A percentile compares a stretch with the other conserved stretches of the same genome.
Conservation (phyloP, 345 rosid genomes). For the Brassica carinata region DNA sequence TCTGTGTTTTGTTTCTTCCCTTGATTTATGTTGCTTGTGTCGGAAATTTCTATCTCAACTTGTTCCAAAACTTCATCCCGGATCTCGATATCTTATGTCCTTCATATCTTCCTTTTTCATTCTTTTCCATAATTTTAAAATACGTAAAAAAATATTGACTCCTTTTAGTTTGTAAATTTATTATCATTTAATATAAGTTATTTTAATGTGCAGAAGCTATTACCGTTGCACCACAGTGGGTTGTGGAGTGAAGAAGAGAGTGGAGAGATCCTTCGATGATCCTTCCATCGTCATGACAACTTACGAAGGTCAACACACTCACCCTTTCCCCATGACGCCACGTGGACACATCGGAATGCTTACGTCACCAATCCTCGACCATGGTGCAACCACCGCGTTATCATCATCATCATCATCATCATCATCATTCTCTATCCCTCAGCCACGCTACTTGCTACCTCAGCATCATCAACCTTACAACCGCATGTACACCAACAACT, state of each 20-base stretch:
- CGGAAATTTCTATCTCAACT: slow-evolving; percentile 30
- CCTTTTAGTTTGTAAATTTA: background rate
- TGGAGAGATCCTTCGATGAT: slow-evolving; percentile 91
- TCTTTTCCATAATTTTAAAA: background rate
- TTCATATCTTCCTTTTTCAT: background rate
- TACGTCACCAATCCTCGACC: slow-evolving; percentile 37
- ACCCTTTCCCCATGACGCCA: slow-evolving; percentile 73
- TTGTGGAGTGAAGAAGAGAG: slow-evolving; percentile 98
- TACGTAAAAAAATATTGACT: background rate
- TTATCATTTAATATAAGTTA: background rate
- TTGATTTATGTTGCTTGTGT: slow-evolving; percentile 40
- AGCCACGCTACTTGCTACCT: slow-evolving; percentile 44
- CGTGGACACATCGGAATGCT: slow-evolving; percentile 60
- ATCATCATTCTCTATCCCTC: slow-evolving; percentile 51
- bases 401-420: slow-evolving; percentile 44
- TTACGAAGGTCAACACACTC: slow-evolving; percentile 92
- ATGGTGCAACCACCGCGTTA: slow-evolving; percentile 35
- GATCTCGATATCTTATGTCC: slow-evolving; percentile 33
- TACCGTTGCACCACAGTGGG: slow-evolving; percentile 94
- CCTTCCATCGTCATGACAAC: slow-evolving; percentile 83
- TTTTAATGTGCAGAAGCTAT: slow-evolving; percentile 66
- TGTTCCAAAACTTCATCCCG: slow-evolving; percentile 25
- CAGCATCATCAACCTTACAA: slow-evolving; percentile 48
- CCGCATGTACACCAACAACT: slow-evolving; percentile 37
- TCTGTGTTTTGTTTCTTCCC: slow-evolving; percentile 34